Conservation (phyloP, 2,329 filamentous ascomycete genomes). For the Sporothrix variecibatus region DNA sequence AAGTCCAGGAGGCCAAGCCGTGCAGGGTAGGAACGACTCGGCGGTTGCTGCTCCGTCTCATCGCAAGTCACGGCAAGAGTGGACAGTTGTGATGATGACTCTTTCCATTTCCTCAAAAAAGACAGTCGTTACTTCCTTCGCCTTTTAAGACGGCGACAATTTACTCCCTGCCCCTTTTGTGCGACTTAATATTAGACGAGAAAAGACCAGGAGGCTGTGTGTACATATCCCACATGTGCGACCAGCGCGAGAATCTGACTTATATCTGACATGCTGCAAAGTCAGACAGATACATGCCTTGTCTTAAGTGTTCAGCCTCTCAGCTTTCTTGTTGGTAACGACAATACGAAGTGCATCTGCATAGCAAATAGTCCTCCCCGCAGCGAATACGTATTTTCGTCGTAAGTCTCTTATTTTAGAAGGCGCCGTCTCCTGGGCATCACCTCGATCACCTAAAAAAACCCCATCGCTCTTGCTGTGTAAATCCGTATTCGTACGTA, state of each 20-base stretch:
- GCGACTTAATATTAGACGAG: background rate
- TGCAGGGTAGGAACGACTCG: background rate
- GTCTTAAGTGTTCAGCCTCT: background rate
- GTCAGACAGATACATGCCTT: conserved; percentile 2
- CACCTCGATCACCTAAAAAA: background rate
- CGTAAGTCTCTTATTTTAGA: conserved; percentile 6
- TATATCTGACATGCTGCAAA: background rate
- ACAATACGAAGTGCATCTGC: background rate
- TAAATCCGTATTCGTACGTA: background rate
- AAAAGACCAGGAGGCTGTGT: background rate
- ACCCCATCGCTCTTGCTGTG: background rate
- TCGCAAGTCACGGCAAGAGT: background rate
- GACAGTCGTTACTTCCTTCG: background rate
- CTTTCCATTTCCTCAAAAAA: background rate
- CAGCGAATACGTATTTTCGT: background rate
- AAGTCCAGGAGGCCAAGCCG: background rate
- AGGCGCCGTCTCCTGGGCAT: background rate
- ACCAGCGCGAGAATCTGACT: background rate
- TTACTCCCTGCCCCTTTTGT: background rate
- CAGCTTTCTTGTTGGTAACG: background rate
- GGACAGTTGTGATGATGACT: background rate
- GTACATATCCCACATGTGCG: background rate
- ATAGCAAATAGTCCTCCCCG: background rate
- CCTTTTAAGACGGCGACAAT: background rate
- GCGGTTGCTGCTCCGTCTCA: background rate